Percentiles rank a stretch among this genome's conserved stretches.
These are phyloP conservation scores for Boletus reticulatus DNA, from an alignment of 768 basidiomycete species.

Conservation along the genomic window DNA sequence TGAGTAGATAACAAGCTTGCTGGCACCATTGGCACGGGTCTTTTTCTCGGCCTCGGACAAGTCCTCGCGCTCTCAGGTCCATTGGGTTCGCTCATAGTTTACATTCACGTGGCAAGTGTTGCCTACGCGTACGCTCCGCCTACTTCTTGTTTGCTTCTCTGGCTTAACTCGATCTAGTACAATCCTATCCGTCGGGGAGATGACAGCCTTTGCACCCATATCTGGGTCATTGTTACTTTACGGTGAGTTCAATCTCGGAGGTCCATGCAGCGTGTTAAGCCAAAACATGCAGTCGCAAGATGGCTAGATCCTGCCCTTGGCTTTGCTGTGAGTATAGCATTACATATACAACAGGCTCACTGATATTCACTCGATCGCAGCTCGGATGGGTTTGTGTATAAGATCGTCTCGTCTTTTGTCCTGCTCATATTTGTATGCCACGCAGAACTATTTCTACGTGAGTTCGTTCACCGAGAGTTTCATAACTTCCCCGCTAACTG, in stretches of 20 bases:
- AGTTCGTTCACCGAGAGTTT: constrained; percentile 4
- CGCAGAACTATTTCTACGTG: constrained; percentile 35
- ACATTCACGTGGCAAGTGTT: constrained; percentile 26
- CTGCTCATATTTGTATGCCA: neutral
- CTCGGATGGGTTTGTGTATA: constrained; percentile 24
- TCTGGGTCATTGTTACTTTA: constrained; percentile 29
- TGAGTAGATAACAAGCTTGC: constrained; percentile 20
- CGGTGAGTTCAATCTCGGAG: constrained; percentile 10
- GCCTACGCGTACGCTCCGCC: constrained; percentile 23
- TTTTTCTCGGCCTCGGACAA: constrained; percentile 31
- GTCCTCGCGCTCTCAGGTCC: constrained; percentile 28
- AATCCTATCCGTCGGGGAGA: constrained; percentile 28
- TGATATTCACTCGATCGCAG: constrained; percentile 3
- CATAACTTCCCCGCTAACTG: neutral
- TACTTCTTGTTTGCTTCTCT: neutral
- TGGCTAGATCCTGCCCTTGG: constrained; percentile 33
- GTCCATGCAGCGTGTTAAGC: neutral
- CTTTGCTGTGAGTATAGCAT: constrained; percentile 24
- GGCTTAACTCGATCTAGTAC: constrained; percentile 18
- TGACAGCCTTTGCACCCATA: constrained; percentile 28
- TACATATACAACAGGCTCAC: neutral
- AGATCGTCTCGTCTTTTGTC: neutral
- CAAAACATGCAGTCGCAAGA: constrained; percentile 22
- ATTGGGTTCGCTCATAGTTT: constrained; percentile 30
- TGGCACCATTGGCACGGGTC: constrained; percentile 31